Conservation (phyloP, 352 stramenopile genomes). For the Globisporangium barbulae region DNA sequence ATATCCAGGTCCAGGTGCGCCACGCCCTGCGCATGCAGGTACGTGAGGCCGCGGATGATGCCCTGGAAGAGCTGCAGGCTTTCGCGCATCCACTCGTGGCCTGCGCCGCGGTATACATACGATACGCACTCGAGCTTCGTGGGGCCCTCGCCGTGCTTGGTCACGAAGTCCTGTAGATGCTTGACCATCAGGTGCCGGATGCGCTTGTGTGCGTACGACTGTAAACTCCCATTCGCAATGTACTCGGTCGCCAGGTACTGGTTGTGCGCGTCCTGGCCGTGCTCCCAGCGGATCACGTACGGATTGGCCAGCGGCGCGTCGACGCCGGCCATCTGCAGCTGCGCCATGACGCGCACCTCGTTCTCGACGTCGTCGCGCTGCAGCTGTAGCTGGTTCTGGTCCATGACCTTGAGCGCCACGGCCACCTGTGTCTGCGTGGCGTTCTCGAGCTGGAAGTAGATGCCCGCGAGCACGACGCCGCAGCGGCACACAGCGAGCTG, state of each 20-base stretch:
- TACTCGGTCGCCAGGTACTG: slow-evolving; percentile 83
- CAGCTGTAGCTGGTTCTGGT: slow-evolving; percentile 58
- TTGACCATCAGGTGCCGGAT: slow-evolving; percentile 66
- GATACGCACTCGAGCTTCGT: slow-evolving; percentile 80
- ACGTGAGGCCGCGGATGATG: slow-evolving; percentile 68
- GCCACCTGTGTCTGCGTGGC: slow-evolving; percentile 44
- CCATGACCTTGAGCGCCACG: slow-evolving; percentile 83
- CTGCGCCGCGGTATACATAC: slow-evolving; percentile 68
- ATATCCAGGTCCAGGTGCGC: slow-evolving; percentile 82
- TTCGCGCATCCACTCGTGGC: slow-evolving; percentile 79
- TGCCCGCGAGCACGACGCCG: slow-evolving; percentile 71
- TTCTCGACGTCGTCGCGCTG: slow-evolving; percentile 81
- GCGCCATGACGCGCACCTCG: slow-evolving; percentile 77
- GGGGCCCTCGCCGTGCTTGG: slow-evolving; percentile 47
- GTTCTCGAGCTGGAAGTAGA: slow-evolving; percentile 61
- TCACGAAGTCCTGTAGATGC: slow-evolving; percentile 69
- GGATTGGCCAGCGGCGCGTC: slow-evolving; percentile 65
- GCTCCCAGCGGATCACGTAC: slow-evolving; percentile 81
- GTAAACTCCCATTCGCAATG: slow-evolving; percentile 74
- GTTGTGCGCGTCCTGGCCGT: slow-evolving; percentile 63
- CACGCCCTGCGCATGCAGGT: slow-evolving; percentile 74
- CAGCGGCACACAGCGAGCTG: slow-evolving; percentile 75
- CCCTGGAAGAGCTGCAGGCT: slow-evolving; percentile 63
- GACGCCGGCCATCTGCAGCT: slow-evolving; percentile 73
- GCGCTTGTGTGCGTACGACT: slow-evolving; percentile 65